A percentile compares a stretch with the other conserved stretches of the same genome.
Evolutionary conservation across 495 filamentous ascomycete genomes (phyloP).

Genomic region (Lasiosphaeria hispida): DNA sequence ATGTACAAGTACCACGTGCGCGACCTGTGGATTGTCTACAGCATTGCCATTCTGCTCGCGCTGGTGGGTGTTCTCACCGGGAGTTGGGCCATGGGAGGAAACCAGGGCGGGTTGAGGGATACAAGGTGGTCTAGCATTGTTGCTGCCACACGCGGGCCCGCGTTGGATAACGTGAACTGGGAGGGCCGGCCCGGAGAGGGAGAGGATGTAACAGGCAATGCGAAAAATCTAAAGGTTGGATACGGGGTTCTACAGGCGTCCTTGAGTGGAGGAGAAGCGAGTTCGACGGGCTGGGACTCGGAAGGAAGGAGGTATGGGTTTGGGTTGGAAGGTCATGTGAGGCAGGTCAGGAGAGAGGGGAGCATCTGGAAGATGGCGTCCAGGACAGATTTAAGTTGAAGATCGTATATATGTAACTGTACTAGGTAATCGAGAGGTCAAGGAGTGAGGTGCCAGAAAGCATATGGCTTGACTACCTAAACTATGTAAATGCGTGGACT

Average conservation of each 20-base stretch:
- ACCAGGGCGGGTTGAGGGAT: slow-evolving; percentile 33
- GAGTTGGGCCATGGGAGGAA: slow-evolving; percentile 28
- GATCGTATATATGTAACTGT: too few relatives aligned
- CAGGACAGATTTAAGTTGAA: too few relatives aligned
- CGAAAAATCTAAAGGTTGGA: slow-evolving; percentile 28
- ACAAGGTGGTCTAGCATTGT: slow-evolving; percentile 38
- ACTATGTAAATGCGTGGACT: too few relatives aligned
- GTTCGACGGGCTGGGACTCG: slow-evolving; percentile 13
- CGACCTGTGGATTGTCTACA: slow-evolving; percentile 41
- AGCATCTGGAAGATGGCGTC: too few relatives aligned
- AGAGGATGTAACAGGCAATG: slow-evolving; percentile 15
- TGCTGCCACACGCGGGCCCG: slow-evolving; percentile 37
- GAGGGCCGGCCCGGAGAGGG: slow-evolving; percentile 7
- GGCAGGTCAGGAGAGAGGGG: slow-evolving; percentile 16
- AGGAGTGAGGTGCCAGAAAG: too few relatives aligned
- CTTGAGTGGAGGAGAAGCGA: neutral
- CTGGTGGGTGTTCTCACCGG: slow-evolving; percentile 24
- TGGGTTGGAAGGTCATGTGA: slow-evolving; percentile 36
- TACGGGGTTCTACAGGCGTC: slow-evolving; percentile 26
- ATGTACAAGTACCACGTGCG: slow-evolving; percentile 32
- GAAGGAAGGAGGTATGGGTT: slow-evolving; percentile 32
- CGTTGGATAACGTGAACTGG: slow-evolving; percentile 32
- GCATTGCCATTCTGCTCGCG: slow-evolving; percentile 30
- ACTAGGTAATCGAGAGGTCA: too few relatives aligned
- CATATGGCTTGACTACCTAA: too few relatives aligned